Percentiles rank a stretch among this genome's conserved stretches.
Evolutionary conservation across 192 early-diverging fungal species (phyloP).

Genomic region (Dissophora ornata): DNA sequence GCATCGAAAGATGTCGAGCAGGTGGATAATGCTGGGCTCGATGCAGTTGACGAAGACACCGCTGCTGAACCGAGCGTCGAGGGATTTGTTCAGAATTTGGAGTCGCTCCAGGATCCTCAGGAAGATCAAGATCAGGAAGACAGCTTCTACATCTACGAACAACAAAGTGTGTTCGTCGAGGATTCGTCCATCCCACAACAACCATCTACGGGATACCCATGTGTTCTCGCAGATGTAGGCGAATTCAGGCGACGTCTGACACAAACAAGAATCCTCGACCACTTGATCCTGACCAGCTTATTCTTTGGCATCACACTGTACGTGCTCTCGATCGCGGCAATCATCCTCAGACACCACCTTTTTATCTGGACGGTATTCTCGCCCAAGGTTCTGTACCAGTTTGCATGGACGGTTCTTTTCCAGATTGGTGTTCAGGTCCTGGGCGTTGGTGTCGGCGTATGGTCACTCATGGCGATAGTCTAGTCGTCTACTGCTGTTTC

Average conservation of each 20-base stretch:
- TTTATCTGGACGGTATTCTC: slow-evolving; percentile 91
- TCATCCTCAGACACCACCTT: slow-evolving; percentile 71
- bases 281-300: slow-evolving; percentile 34
- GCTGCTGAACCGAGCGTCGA: not conserved
- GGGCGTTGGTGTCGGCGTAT: slow-evolving; percentile 25
- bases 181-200: not conserved
- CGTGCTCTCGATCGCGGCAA: slow-evolving; percentile 70
- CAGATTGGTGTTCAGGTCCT: slow-evolving; percentile 55
- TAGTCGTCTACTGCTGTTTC: no score
- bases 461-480: no score
- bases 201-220: not conserved
- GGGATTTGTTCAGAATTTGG: not conserved
- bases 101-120: not conserved
- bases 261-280: slow-evolving; percentile 25
- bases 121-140: not conserved
- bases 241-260: slow-evolving; percentile 22
- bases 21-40: no score
- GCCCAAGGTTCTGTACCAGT: slow-evolving; percentile 82
- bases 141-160: slow-evolving; percentile 7
- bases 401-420: slow-evolving; percentile 69
- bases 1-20: no score
- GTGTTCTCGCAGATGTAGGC: slow-evolving; percentile 22
- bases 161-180: no score
- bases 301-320: slow-evolving; percentile 65
- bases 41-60: not conserved